Evolutionary conservation across 2,329 filamentous ascomycete genomes (phyloP), one percentile per base, ranked within the genome.

Genomic region (Epicoccum nigrum): DNA sequence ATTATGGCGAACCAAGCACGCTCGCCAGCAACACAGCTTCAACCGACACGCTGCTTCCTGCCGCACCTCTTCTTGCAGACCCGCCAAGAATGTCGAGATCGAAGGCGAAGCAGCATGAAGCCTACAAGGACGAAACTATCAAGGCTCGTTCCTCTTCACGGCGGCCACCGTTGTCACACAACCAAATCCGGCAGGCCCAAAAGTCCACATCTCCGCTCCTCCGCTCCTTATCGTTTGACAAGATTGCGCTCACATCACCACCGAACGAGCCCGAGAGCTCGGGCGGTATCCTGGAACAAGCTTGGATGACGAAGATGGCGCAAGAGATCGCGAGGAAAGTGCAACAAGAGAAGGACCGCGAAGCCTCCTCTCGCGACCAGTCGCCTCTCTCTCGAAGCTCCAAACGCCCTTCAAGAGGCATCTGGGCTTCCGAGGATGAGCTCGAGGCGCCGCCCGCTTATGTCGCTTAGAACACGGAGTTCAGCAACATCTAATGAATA

Each of bases 291-390:
- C 77, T 90, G 20, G 88, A 92, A 69, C 87, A 91, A 71, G 90
- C 89, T 2, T 94, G 90, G 89, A 88, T 94, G 75, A 86, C 88
- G 77, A 94, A 96, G 78, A 94, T 99, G 84, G 92, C 93, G 4
- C 87, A 87, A 58, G 94, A 97, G 73, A 93, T 97, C 64, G 91
- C 92, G 28, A 81, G 86, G 42, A 88, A 90, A 48, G 91, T 96
- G 59, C 90, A 93, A 60, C 90, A 96, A 62, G 90, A 96, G 75
- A 94, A 96, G 75, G 75, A 71, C 6, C 65, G 67, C 23, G 51
- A 44, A 7, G 28, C 23, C 7, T 20, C 30, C 30, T 45, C 50
- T 31, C 50, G 40, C 30, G 50, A 54, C 19, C 37, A 45, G 2
- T 47, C 54, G n/a, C 52, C 47, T 3, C 46, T 54, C 21, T 49